phyloP scores from a whole-genome alignment of 192 early-diverging fungal species.

The Umbelopsis sp. region DNA sequence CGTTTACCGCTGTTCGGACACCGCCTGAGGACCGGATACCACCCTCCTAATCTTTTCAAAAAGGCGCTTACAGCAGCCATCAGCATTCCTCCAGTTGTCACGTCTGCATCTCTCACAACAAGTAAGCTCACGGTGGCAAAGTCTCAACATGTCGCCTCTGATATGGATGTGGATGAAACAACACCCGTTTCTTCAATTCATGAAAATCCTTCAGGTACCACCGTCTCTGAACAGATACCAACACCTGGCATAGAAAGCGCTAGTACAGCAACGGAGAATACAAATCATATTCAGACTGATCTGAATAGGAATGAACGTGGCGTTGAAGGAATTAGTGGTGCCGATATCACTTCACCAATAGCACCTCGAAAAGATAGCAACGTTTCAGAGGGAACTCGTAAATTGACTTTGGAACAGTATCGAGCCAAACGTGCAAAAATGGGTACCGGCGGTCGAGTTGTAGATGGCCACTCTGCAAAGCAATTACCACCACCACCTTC shows the following conservation, averaged over 20 bases:
- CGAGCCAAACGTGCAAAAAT: slow-evolving; percentile 2
- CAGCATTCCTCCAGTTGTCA: not conserved
- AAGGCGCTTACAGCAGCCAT: not conserved
- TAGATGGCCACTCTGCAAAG: not conserved
- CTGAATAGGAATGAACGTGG: slow-evolving; percentile 2
- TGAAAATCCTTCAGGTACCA: not conserved
- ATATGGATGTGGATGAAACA: not conserved
- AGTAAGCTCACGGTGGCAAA: not conserved
- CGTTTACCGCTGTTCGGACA: slow-evolving; percentile 20
- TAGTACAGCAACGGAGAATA: not conserved
- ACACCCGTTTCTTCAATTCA: not conserved
- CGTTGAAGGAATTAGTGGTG: not conserved
- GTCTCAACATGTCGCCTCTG: not conserved
- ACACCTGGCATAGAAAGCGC: not conserved
- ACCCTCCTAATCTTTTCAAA: slow-evolving; percentile 17
- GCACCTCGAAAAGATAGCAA: not conserved
- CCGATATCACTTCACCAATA: not conserved
- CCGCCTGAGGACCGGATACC: not conserved
- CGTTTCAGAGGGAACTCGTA: not conserved
- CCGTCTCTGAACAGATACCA: not conserved
- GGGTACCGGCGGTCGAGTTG: not conserved
- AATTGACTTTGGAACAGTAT: slow-evolving; percentile 4
- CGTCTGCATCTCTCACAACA: not conserved
- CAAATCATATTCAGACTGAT: not conserved
- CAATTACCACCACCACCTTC: not conserved